Base-by-base conservation (phyloP, 2,329 filamentous ascomycete species). In the Colletotrichum sansevieriae region DNA sequence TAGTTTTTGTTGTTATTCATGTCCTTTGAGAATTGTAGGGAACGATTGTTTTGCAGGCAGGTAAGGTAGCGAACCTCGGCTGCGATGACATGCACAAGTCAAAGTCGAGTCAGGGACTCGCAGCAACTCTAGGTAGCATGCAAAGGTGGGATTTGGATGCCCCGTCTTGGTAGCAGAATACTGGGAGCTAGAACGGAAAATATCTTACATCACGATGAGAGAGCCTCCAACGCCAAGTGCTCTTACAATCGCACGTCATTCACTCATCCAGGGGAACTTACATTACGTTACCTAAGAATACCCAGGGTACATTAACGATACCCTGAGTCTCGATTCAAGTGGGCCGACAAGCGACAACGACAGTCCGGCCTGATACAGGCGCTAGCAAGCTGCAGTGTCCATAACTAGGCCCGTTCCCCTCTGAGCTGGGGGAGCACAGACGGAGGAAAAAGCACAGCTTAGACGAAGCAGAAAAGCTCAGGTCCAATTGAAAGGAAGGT, bases 51-150 rank as follows among this genome's bases (percentile, higher is more conserved):
- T 13, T 57, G 41, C 41, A 44, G 51, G 18, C 51, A 55, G 33
- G 22, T 22, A 22, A 22, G 33, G 43, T 35, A n/a, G n/a, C n/a
- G 33, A 51, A 20, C 52, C 46, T 58, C 51, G 65, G 60, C 37
- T 43, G 59, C 44, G 18, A 43, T 49, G 35, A 44, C 44, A 52
- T 58, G 59, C 59, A 33, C 58, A 61, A 37, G 43, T 47, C 20
- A 44, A 62, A 63, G 39, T 39, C 20, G n/a, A 25, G 43, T 63
- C 51, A 41, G n/a, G 54, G 39, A 39, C 35, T 39, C 35, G 12
- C 35, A 39, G 35, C 35, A 39, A 39, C 35, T 39, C 52, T 51
- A 43, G 54, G 61, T 68, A 65, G 62, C 55, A 68, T 49, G 43
- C 33, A 13, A 13, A 41, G 43, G 65, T 68, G 65, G 65, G 18